These are phyloP conservation scores for Chaetomiaceae sp. DNA, from an alignment of 2,329 filamentous ascomycete genomes.

Conservation along the genomic window DNA sequence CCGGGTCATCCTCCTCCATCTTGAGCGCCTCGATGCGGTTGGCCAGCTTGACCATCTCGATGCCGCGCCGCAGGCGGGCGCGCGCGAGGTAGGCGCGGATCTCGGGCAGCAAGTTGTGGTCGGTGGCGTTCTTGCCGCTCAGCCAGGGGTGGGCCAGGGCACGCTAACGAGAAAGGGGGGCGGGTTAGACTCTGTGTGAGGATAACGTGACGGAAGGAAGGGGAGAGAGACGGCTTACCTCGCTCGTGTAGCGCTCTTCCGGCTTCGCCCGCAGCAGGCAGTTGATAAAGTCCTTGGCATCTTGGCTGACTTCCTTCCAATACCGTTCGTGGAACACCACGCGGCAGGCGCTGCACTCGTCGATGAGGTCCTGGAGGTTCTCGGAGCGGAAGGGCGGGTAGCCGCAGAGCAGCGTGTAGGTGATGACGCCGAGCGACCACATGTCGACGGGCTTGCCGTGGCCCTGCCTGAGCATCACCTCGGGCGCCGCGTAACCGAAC, in stretches of 20 bases:
- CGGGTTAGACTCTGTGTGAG: slow-evolving; percentile 21
- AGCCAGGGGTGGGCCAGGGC: slow-evolving; percentile 84
- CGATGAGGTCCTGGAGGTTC: slow-evolving; percentile 85
- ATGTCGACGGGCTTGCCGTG: slow-evolving; percentile 98
- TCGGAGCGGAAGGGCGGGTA: slow-evolving; percentile 98
- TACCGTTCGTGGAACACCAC: slow-evolving; percentile 97
- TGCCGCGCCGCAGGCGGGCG: slow-evolving; percentile 83
- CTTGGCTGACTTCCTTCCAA: slow-evolving; percentile 94
- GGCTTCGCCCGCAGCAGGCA: slow-evolving; percentile 74
- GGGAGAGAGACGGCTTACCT: slow-evolving; percentile 46
- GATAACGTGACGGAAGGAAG: not conserved
- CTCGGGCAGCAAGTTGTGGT: slow-evolving; percentile 96
- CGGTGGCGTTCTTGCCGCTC: slow-evolving; percentile 82
- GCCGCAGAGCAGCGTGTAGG: slow-evolving; percentile 94
- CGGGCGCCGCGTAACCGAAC: slow-evolving; percentile 94
- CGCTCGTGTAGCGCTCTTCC: slow-evolving; percentile 69
- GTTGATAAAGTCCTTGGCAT: slow-evolving; percentile 92
- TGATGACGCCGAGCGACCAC: slow-evolving; percentile 99
- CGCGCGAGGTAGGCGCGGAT: slow-evolving; percentile 92
- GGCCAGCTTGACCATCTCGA: slow-evolving; percentile 91
- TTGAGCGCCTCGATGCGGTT: slow-evolving; percentile 95
- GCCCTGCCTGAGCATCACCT: slow-evolving; percentile 96
- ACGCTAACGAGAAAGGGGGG: slow-evolving; percentile 45
- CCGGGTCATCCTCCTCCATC: slow-evolving; percentile 79
- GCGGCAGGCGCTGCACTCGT: slow-evolving; percentile 78